Evolutionary conservation across 2,329 filamentous ascomycete species (phyloP).

Genomic region (Aspergillus sp.): DNA sequence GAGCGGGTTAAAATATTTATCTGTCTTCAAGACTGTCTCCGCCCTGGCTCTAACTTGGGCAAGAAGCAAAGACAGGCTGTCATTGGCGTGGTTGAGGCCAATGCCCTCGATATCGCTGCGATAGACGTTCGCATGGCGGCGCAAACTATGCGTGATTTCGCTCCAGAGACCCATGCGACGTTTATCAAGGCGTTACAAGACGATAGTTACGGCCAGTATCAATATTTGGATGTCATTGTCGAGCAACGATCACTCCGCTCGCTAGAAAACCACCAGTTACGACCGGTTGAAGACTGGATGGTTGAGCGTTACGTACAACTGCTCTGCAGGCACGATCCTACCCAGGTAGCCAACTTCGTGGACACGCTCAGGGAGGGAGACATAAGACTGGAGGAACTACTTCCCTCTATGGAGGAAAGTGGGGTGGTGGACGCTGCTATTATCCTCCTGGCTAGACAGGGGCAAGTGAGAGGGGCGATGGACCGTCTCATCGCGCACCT

Average conservation of each 20-base stretch:
- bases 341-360: slow-evolving; percentile 83
- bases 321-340: slow-evolving; percentile 82
- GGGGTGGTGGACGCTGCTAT: slow-evolving; percentile 92
- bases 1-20: slow-evolving; percentile 75
- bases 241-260: slow-evolving; percentile 56
- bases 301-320: slow-evolving; percentile 83
- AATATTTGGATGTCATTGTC: slow-evolving; percentile 74
- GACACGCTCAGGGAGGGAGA: slow-evolving; percentile 73
- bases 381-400: slow-evolving; percentile 72
- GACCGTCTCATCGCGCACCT: slow-evolving; percentile 79
- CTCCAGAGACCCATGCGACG: slow-evolving; percentile 64
- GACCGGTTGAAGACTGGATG: slow-evolving; percentile 56
- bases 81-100: slow-evolving; percentile 62
- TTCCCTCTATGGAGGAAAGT: slow-evolving; percentile 84
- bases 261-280: slow-evolving; percentile 32
- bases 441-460: slow-evolving; percentile 84
- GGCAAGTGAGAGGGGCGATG: slow-evolving; percentile 81
- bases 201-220: slow-evolving; percentile 65
- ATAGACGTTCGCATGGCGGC: slow-evolving; percentile 68
- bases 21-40: slow-evolving; percentile 74
- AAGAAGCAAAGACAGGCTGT: slow-evolving; percentile 73
- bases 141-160: slow-evolving; percentile 60
- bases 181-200: slow-evolving; percentile 64
- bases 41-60: slow-evolving; percentile 60
- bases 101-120: slow-evolving; percentile 65